These are phyloP conservation scores for Pichia sp. DNA, from an alignment of 1,139 yeast genomes.

Conservation along the genomic window DNA sequence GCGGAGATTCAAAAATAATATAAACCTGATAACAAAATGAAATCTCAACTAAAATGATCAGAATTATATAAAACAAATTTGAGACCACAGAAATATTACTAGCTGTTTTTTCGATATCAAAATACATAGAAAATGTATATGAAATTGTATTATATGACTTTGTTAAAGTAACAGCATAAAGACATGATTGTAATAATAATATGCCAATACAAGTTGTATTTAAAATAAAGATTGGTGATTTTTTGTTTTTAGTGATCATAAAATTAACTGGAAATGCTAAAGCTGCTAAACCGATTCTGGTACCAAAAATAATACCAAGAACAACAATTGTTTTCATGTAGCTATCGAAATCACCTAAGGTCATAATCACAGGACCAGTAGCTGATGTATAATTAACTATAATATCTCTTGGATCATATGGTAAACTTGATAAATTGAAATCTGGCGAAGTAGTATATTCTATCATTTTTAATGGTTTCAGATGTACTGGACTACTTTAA, in stretches of 20 bases:
- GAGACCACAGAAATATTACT: slow-evolving; percentile 49
- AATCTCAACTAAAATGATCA: slow-evolving; percentile 53
- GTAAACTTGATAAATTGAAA: slow-evolving; percentile 1
- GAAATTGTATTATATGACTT: slow-evolving; percentile 49
- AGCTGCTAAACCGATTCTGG: slow-evolving; percentile 40
- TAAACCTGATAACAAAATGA: slow-evolving; percentile 68
- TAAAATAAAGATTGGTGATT: slow-evolving; percentile 62
- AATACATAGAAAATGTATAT: slow-evolving; percentile 45
- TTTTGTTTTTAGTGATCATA: slow-evolving; percentile 42
- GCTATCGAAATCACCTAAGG: slow-evolving; percentile 34
- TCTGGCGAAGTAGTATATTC: no score
- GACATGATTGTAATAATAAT: slow-evolving; percentile 50
- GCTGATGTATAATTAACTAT: slow-evolving; percentile 30
- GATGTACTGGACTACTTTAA: no score
- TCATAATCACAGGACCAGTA: slow-evolving; percentile 28
- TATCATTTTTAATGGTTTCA: no score
- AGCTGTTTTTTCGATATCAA: slow-evolving; percentile 32
- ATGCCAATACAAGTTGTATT: slow-evolving; percentile 55
- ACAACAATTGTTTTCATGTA: slow-evolving; percentile 29
- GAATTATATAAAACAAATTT: slow-evolving; percentile 51
- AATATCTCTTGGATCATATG: slow-evolving; percentile 23
- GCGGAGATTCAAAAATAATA: slow-evolving; percentile 58
- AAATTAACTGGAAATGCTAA: slow-evolving; percentile 34
- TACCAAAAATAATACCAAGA: slow-evolving; percentile 38
- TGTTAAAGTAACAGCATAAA: slow-evolving; percentile 48